phyloP scores from a whole-genome alignment of 768 basidiomycete species.

The Kwoniella dendrophila region DNA sequence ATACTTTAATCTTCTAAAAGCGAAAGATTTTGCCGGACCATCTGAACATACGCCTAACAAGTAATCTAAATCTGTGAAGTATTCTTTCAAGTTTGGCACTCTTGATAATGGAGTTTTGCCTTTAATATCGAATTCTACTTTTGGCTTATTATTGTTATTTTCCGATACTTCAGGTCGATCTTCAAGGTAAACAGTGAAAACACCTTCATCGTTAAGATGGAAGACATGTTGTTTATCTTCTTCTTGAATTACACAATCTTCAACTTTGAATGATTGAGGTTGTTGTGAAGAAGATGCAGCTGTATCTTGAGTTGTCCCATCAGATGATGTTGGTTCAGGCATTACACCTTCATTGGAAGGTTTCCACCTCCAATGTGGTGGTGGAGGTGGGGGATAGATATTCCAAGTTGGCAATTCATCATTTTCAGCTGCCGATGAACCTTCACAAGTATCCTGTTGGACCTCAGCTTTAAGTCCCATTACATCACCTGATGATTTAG shows the following conservation, averaged over 20 bases:
- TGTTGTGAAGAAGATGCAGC: slow-evolving; percentile 17
- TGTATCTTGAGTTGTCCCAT: slow-evolving; percentile 23
- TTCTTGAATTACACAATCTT: slow-evolving; percentile 71
- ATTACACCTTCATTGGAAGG: slow-evolving; percentile 28
- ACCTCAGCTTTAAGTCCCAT: slow-evolving; percentile 70
- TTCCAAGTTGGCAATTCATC: slow-evolving; percentile 67
- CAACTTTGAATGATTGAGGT: slow-evolving; percentile 63
- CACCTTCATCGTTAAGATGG: slow-evolving; percentile 80
- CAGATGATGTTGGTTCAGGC: slow-evolving; percentile 24
- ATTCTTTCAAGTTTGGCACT: slow-evolving; percentile 72
- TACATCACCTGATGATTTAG: slow-evolving; percentile 63
- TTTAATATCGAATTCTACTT: slow-evolving; percentile 10
- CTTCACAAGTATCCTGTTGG: slow-evolving; percentile 53
- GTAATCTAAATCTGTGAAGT: slow-evolving; percentile 93
- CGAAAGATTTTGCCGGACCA: slow-evolving; percentile 94
- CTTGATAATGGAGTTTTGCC: slow-evolving; percentile 27
- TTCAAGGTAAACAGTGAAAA: slow-evolving; percentile 75
- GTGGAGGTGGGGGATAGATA: slow-evolving; percentile 89
- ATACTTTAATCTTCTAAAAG: slow-evolving; percentile 87
- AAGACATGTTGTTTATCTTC: slow-evolving; percentile 61
- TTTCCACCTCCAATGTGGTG: slow-evolving; percentile 92
- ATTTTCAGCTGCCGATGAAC: slow-evolving; percentile 8
- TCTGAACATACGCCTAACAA: slow-evolving; percentile 87
- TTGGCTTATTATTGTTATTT: not conserved
- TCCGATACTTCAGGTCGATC: not conserved